Conservation (phyloP, 1,139 yeast genomes). For the Candida glucosophila region DNA sequence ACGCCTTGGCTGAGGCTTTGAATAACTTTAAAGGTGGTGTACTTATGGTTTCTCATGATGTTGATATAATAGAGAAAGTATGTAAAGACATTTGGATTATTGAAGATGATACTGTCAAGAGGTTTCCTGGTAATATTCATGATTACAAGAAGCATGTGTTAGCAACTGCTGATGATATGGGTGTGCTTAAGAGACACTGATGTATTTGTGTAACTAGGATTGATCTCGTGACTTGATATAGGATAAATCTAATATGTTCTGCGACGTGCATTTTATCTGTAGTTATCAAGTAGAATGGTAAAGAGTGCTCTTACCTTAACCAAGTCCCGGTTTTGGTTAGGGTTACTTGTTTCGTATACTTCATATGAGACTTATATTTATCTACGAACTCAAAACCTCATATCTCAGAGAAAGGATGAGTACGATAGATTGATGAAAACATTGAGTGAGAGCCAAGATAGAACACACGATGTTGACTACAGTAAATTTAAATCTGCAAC, state of each 20-base stretch:
- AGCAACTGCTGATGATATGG: slow-evolving; percentile 66
- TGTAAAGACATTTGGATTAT: slow-evolving; percentile 95
- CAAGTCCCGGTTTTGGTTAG: no score
- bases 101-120: slow-evolving; percentile 71
- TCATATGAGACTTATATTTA: slow-evolving; percentile 62
- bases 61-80: slow-evolving; percentile 75
- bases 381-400: slow-evolving; percentile 45
- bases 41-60: slow-evolving; percentile 97
- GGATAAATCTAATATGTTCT: not conserved
- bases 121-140: slow-evolving; percentile 76
- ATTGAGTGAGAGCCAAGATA: not conserved
- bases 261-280: no score
- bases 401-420: slow-evolving; percentile 39
- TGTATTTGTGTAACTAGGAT: no score
- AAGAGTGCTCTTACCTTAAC: no score
- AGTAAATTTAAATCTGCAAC: slow-evolving; percentile 40
- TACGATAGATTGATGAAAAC: slow-evolving; percentile 13
- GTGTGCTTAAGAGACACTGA: slow-evolving; percentile 81
- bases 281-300: no score
- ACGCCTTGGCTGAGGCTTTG: slow-evolving; percentile 86
- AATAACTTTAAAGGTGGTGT: slow-evolving; percentile 89
- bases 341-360: slow-evolving; percentile 54
- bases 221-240: no score
- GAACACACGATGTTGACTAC: slow-evolving; percentile 12
- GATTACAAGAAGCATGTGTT: slow-evolving; percentile 88